phyloP scores from a whole-genome alignment of 202 grass and related monocot species.

The Musa balbisiana region DNA sequence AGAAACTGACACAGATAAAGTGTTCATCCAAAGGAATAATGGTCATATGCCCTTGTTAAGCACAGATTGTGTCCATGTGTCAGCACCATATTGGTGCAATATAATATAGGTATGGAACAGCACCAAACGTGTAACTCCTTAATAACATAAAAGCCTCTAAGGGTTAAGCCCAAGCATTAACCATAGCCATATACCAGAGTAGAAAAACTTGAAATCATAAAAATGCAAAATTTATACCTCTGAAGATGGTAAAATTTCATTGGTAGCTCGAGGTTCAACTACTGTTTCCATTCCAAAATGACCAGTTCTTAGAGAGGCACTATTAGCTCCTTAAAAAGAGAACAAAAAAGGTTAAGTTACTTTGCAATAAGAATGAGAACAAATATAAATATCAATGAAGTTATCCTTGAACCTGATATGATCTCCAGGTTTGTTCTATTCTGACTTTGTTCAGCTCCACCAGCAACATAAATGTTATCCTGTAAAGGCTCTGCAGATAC shows the following conservation, averaged over 20 bases:
- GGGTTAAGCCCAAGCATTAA: neutral
- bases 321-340: conserved; percentile 14
- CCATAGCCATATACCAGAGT: neutral
- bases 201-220: neutral
- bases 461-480: conserved; percentile 13
- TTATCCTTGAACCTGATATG: conserved; percentile 19
- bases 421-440: conserved; percentile 19
- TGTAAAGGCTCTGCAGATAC: conserved; percentile 2
- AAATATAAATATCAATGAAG: neutral
- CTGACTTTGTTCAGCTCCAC: conserved; percentile 28
- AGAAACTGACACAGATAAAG: neutral
- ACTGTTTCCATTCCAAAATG: conserved; percentile 21
- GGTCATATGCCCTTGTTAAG: no score
- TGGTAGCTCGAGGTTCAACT: conserved; percentile 22
- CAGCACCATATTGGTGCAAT: no score
- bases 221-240: conserved; percentile 22
- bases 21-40: no score
- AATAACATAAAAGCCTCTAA: neutral
- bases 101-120: no score
- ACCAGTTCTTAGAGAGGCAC: conserved; percentile 21
- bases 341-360: conserved; percentile 1
- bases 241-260: conserved; percentile 25
- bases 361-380: conserved; percentile 7
- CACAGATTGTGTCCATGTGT: no score
- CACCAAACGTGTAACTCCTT: no score